phyloP scores from a whole-genome alignment of 805 yeast species.

The Trichomonascus vanleenenianus region DNA sequence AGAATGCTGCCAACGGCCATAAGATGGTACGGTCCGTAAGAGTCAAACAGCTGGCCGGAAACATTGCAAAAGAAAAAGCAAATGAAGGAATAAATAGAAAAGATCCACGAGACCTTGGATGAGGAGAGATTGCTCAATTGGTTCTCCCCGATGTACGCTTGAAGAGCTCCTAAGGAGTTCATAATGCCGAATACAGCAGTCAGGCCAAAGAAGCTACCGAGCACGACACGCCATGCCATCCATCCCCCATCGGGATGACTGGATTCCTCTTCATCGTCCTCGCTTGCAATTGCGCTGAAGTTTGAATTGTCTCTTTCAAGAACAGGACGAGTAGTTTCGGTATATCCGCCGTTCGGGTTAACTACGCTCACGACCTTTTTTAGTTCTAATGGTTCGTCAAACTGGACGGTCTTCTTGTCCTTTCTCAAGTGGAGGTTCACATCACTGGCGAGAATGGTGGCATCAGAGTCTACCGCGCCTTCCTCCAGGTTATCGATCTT shows the following conservation, averaged over 20 bases:
- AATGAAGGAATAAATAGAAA: conserved; percentile 47
- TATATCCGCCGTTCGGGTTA: too few species aligned
- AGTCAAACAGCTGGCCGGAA: conserved; percentile 55
- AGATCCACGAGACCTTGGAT: conserved; percentile 55
- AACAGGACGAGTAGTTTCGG: too few species aligned
- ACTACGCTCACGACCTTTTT: too few species aligned
- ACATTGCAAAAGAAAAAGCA: conserved; percentile 42
- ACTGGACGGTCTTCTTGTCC: too few species aligned
- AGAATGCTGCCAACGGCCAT: conserved; percentile 38
- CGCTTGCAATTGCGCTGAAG: too few species aligned
- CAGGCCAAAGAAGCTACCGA: conserved; percentile 53
- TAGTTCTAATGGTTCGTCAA: too few species aligned
- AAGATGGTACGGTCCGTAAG: conserved; percentile 42
- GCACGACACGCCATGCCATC: conserved; percentile 46
- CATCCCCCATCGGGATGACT: conserved; percentile 48
- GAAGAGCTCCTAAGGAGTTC: conserved; percentile 55
- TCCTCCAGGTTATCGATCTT: too few species aligned
- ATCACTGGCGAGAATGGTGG: too few species aligned
- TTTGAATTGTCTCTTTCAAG: too few species aligned
- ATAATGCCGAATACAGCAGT: conserved; percentile 47
- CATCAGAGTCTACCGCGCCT: too few species aligned
- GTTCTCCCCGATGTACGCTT: conserved; percentile 48
- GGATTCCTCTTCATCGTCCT: background rate
- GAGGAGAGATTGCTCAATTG: conserved; percentile 41
- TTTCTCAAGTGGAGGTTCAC: too few species aligned